Evolutionary conservation across 257 asterid species (phyloP).

Genomic region (Mentha longifolia): DNA sequence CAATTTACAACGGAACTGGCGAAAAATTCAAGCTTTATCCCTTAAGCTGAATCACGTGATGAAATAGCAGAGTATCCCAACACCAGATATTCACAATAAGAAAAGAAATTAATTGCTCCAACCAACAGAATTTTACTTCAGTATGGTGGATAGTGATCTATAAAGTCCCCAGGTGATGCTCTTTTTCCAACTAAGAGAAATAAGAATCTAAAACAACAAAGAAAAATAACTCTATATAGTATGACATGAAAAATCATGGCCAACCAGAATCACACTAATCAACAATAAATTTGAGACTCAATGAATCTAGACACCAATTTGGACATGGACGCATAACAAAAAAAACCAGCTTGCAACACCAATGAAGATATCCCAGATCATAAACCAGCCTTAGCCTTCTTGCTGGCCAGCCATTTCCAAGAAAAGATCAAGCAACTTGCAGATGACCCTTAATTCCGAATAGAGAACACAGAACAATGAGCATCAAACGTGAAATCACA

Average conservation of each 20-base stretch:
- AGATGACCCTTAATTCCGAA: background rate
- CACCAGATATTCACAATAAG: background rate
- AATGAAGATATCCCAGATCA: background rate
- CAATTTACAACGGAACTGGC: background rate
- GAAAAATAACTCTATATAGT: background rate
- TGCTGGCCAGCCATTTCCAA: slow-evolving; percentile 1
- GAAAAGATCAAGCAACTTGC: slow-evolving; percentile 11
- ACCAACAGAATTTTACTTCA: slow-evolving; percentile 7
- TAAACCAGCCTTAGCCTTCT: slow-evolving; percentile 12
- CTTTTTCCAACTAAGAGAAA: background rate
- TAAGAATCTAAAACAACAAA: background rate
- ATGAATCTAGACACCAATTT: background rate
- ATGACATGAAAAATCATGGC: slow-evolving; percentile 20
- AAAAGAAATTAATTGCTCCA: background rate
- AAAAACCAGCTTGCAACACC: slow-evolving; percentile 7
- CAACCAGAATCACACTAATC: slow-evolving; percentile 11
- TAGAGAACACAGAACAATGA: slow-evolving; percentile 11
- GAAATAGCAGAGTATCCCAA: slow-evolving; percentile 7
- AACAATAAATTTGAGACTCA: background rate
- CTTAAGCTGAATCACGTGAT: background rate
- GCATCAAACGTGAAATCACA: background rate
- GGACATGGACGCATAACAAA: background rate
- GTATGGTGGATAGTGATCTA: slow-evolving; percentile 2
- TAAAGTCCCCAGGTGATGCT: slow-evolving; percentile 6
- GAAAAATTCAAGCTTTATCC: slow-evolving; percentile 12